Conservation (phyloP, 2,329 filamentous ascomycete species). For the Purpureocillium lavendulum region DNA sequence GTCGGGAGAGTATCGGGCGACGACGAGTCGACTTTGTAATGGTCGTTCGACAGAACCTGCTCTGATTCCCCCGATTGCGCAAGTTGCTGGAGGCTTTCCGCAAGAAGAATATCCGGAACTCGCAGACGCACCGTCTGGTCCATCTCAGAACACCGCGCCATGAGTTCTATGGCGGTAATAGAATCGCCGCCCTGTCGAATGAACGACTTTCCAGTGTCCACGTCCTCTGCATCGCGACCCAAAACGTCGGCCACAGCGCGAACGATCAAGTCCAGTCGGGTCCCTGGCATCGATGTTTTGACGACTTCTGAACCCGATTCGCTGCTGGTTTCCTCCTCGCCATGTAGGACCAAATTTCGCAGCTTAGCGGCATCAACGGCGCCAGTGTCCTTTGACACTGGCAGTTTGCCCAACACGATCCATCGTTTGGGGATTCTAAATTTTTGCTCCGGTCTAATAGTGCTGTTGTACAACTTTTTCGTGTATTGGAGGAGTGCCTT, state of each 20-base stretch:
- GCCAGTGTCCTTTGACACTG: background rate
- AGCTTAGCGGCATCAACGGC: background rate
- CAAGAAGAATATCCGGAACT: background rate
- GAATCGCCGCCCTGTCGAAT: constrained; percentile 31
- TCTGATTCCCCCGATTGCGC: too few species aligned
- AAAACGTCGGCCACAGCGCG: background rate
- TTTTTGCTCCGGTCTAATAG: background rate
- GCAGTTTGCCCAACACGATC: background rate
- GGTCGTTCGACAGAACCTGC: too few species aligned
- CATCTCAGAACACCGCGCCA: background rate
- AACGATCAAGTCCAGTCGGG: background rate
- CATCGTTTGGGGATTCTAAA: background rate
- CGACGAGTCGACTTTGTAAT: too few species aligned
- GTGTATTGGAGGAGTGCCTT: background rate
- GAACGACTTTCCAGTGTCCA: background rate
- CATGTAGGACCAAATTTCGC: background rate
- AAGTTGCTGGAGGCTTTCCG: background rate
- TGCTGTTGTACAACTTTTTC: background rate
- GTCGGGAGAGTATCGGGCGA: too few species aligned
- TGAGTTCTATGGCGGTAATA: constrained; percentile 31
- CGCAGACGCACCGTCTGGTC: background rate
- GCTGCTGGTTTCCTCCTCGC: background rate
- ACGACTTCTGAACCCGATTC: background rate
- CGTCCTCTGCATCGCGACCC: background rate
- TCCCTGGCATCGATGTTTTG: too few species aligned